phyloP scores from a whole-genome alignment of 345 rosid genomes.

The Salix exigua region DNA sequence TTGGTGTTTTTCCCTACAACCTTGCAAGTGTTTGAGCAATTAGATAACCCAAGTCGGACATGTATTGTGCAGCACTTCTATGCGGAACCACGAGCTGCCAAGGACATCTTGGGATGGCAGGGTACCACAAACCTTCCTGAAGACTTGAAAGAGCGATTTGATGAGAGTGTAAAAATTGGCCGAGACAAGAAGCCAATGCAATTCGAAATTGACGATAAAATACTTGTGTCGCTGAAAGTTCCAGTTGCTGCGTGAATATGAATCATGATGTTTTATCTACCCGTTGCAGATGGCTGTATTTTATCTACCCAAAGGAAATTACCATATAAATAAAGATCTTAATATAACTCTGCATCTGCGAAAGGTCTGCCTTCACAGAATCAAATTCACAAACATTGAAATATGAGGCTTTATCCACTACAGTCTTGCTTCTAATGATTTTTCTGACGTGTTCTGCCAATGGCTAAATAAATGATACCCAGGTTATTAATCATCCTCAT shows the following conservation, averaged over 20 bases:
- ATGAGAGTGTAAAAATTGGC: slow-evolving; percentile 72
- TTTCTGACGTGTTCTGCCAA: neutral
- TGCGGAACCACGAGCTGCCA: slow-evolving; percentile 92
- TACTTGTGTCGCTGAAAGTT: slow-evolving; percentile 68
- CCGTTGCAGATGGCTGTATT: neutral
- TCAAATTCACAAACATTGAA: neutral
- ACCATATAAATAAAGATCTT: neutral
- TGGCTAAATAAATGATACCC: neutral
- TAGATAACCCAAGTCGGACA: neutral
- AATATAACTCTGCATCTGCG: neutral
- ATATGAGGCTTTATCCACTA: neutral
- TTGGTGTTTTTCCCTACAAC: neutral
- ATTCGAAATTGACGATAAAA: slow-evolving; percentile 80
- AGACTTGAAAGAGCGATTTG: slow-evolving; percentile 78
- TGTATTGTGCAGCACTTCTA: slow-evolving; percentile 73
- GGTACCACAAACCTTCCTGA: slow-evolving; percentile 64
- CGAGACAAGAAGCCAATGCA: slow-evolving; percentile 77
- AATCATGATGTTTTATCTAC: neutral
- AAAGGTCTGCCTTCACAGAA: neutral
- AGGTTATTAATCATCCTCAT: neutral
- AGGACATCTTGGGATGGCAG: slow-evolving; percentile 75
- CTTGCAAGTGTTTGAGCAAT: neutral
- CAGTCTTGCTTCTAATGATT: neutral
- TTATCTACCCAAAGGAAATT: neutral
- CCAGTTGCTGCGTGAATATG: slow-evolving; percentile 48